Base-by-base conservation (phyloP, 495 filamentous ascomycete species). In the Echria macrotheca region DNA sequence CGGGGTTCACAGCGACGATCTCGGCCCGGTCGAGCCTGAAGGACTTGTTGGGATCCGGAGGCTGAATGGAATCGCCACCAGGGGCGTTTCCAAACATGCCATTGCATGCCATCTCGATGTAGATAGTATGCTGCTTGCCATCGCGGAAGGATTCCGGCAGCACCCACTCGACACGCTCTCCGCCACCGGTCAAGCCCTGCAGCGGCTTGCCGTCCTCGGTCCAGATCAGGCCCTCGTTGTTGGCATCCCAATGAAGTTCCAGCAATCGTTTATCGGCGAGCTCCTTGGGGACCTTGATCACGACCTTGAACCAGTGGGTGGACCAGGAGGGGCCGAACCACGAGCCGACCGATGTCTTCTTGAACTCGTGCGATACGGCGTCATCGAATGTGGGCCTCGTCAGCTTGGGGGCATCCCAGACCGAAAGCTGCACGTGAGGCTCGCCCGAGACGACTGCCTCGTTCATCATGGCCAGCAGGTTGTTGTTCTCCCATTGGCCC, bases 31-130 rank as follows among this genome's bases (percentile, higher is more conserved):
- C 67, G 42, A 98, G 73, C 37, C 78, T 75, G 63, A 83, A 98
- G 56, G 82, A 86, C 57, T 75, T 85, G 67, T 96, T 80, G 14
- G 88, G 87, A 39, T 83, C 74, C 1, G 93, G 93, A 6, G 93
- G 91, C 60, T 95, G 89, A 47, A 95, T 96, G 5, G 72, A 80
- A 62, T 95, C 91, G 10, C 87, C 90, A 17, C 84, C 86, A 2
- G 82, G 73, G 0, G 88, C 85, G 68, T 95, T 96, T 43, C 93
- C 93, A 69, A 97, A 96, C 91, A 98, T 98, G 57, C 82, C 81
- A 68, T 98, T 98, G 67, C 93, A 97, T 11, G 93, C 93, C 87
- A 98, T 95, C 70, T 98, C 93, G 52, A 98, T 82, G 65, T 95
- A 98, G 52, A 97, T 85, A 7, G 72, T 78, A 62, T 98, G 93